Percentiles rank a stretch among this genome's conserved stretches.
These are phyloP conservation scores for Penicillium flavigenum DNA, from an alignment of 495 filamentous ascomycete species.

Conservation along the genomic window DNA sequence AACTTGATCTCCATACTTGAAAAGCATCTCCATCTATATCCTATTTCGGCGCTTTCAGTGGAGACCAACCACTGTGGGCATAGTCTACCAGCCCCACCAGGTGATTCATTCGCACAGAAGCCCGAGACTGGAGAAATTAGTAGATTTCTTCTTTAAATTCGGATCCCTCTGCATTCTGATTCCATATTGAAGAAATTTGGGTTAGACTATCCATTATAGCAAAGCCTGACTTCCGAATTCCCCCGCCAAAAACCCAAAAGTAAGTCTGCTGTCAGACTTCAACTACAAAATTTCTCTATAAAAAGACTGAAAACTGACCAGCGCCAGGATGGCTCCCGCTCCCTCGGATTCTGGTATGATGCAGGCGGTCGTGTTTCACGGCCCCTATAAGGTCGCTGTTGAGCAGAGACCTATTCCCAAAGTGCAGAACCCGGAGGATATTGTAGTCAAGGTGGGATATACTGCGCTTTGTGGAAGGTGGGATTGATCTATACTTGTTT, in stretches of 20 bases:
- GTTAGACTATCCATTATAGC: not conserved
- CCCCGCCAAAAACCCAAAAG: not conserved
- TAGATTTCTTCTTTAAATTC: not conserved
- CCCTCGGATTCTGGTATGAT: constrained; percentile 35
- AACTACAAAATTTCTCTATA: not conserved
- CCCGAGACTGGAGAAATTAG: constrained; percentile 11
- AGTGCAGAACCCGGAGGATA: constrained; percentile 69
- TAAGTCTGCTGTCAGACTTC: constrained; percentile 1
- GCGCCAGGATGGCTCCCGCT: constrained; percentile 9
- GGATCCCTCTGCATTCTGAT: not conserved
- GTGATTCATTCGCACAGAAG: constrained; percentile 18
- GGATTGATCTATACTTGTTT: constrained; percentile 27
- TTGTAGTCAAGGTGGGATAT: constrained; percentile 81
- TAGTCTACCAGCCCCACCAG: constrained; percentile 10
- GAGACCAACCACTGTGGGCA: constrained; percentile 5
- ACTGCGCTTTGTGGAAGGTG: constrained; percentile 91
- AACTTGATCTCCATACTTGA: not conserved
- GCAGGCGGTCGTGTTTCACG: constrained; percentile 53
- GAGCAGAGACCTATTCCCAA: constrained; percentile 52
- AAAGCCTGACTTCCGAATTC: not conserved
- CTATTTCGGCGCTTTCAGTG: not conserved
- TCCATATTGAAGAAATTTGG: not conserved
- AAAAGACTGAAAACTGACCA: not conserved
- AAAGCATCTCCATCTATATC: not conserved
- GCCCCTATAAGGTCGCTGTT: constrained; percentile 46